Base-by-base conservation (phyloP, 345 rosid genomes). In the Isatis tinctoria region DNA sequence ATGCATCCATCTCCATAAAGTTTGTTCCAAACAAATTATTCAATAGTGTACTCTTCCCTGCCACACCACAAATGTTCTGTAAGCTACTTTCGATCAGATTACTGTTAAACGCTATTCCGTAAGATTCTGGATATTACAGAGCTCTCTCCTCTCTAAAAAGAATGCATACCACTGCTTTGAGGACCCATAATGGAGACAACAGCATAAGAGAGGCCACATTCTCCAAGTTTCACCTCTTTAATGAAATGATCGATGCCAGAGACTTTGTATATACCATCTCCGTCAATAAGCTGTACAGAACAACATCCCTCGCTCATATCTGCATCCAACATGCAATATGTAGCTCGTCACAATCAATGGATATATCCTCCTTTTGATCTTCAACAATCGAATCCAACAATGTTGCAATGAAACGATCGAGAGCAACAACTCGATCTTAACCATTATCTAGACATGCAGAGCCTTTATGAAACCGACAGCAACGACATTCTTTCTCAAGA, bases 171-270 rank as follows among this genome's bases (percentile, higher is more conserved):
- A 18, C 98, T 94, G 79, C 97, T 94, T 77, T 91, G 98, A 3
- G 98, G 97, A 60, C 98, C 98, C 98, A 94, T 94, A 66, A 94
- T 94, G 78, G 98, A 88, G 76, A 88, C 98, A 24, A 90, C 81
- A 6, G 93, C 97, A 67, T 94, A 91, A 2, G 98, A 91, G 71
- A 94, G 82, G 53, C 97, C 97, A 58, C 95, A 88, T 16, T 90
- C 95, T 49, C 78, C 85, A 68, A 94, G 80, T 22, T 81, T 91
- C 52, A 87, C 83, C 18, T 85, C 90, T 70, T 83, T 88, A 54
- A 88, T 88, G 52, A 94, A 90, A 60, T 62, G 47, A 20, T 88
- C 96, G 0, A 90, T 68, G 69, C 96, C 92, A 33, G 70, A 14
- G 56, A 67, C 84, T 70, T 88, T 88, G 78, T 83, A 94, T 9